Evolutionary conservation across 805 yeast species (phyloP).

Genomic region (Kurtzmaniella cleridarum): DNA sequence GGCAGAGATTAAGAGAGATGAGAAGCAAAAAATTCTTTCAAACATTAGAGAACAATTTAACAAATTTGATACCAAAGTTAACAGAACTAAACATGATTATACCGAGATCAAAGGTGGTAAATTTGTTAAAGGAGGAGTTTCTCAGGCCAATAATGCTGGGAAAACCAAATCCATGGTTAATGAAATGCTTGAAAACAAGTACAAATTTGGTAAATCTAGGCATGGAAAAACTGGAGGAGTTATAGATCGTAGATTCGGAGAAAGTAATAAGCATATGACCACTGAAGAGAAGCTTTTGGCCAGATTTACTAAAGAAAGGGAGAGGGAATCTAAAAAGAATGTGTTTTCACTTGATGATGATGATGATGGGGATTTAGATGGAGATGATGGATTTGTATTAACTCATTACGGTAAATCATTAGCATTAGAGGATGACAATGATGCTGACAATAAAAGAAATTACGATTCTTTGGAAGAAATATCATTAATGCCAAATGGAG

Average conservation of each 20-base stretch:
- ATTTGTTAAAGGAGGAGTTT: constrained; percentile 39
- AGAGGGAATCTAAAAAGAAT: constrained; percentile 50
- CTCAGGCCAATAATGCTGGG: constrained; percentile 31
- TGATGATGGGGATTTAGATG: constrained; percentile 59
- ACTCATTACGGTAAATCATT: constrained; percentile 79
- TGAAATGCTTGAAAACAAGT: constrained; percentile 47
- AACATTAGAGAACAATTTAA: constrained; percentile 79
- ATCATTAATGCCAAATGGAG: constrained; percentile 13
- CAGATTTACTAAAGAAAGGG: constrained; percentile 87
- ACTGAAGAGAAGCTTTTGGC: constrained; percentile 93
- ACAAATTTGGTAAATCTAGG: constrained; percentile 55
- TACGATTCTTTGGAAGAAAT: constrained; percentile 33
- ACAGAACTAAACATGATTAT: constrained; percentile 56
- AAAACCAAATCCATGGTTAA: constrained; percentile 31
- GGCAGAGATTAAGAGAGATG: constrained; percentile 65
- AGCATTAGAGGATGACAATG: constrained; percentile 42
- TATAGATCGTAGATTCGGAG: constrained; percentile 89
- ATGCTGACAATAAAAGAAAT: constrained; percentile 39
- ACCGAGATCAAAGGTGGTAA: constrained; percentile 36
- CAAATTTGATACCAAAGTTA: constrained; percentile 78
- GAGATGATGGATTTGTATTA: constrained; percentile 46
- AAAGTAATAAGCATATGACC: constrained; percentile 59
- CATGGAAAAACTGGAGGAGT: constrained; percentile 76
- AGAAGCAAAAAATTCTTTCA: constrained; percentile 45
- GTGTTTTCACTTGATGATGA: constrained; percentile 56